A percentile compares a stretch with the other conserved stretches of the same genome.
Evolutionary conservation across 352 stramenopile species (phyloP).

Genomic region (Blastocystis sp.): DNA sequence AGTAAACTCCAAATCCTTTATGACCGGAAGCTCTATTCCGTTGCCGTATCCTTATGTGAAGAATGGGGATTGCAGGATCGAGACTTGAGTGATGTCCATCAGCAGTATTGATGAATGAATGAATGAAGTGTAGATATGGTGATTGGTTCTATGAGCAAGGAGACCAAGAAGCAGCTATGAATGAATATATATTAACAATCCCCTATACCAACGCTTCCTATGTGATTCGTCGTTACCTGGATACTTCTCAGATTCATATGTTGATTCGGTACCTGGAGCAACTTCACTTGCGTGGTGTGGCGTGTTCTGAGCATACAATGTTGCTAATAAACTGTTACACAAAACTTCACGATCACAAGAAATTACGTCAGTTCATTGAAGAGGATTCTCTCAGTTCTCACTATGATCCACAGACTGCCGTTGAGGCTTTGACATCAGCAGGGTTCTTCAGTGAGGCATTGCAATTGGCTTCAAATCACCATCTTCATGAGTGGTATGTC

Average conservation of each 20-base stretch:
- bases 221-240: conserved; percentile 93
- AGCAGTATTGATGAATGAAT: conserved; percentile 85
- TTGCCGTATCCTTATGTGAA: conserved; percentile 74
- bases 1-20: conserved; percentile 93
- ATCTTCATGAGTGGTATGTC: conserved; percentile 85
- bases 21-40: conserved; percentile 92
- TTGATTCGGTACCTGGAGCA: conserved; percentile 92
- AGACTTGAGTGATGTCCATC: conserved; percentile 78
- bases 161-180: conserved; percentile 88
- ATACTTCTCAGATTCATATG: conserved; percentile 91
- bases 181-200: conserved; percentile 83
- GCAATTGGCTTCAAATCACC: conserved; percentile 79
- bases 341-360: conserved; percentile 76
- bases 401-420: conserved; percentile 84
- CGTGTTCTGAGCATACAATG: conserved; percentile 85
- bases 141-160: conserved; percentile 95
- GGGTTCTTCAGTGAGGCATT: conserved; percentile 83
- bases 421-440: conserved; percentile 84
- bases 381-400: conserved; percentile 78
- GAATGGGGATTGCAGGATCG: conserved; percentile 7
- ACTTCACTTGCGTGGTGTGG: conserved; percentile 79
- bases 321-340: conserved; percentile 89
- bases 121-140: conserved; percentile 82
- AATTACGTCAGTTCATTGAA: conserved; percentile 86
- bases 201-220: conserved; percentile 91